These are phyloP conservation scores for Magnusiomyces fungicola DNA, from an alignment of 1,139 yeast species.

Conservation along the genomic window DNA sequence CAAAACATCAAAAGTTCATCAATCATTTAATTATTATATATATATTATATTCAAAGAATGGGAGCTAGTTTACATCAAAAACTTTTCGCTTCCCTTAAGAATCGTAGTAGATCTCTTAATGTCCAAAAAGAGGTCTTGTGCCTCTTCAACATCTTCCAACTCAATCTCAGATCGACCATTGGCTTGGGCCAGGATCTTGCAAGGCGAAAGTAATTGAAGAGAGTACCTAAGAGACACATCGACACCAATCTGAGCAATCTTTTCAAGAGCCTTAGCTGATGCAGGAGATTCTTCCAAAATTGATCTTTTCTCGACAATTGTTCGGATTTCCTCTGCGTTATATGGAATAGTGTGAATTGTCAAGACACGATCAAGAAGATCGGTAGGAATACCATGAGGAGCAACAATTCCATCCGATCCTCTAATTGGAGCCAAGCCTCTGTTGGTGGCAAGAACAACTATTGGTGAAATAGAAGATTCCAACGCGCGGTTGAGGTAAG, in stretches of 20 bases:
- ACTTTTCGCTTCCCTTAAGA: slow-evolving; percentile 41
- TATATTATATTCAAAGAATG: slow-evolving; percentile 3
- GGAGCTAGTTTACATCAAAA: slow-evolving; percentile 25
- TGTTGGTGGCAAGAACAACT: slow-evolving; percentile 96
- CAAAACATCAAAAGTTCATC: not conserved
- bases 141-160: slow-evolving; percentile 74
- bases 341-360: slow-evolving; percentile 91
- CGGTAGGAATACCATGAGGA: slow-evolving; percentile 97
- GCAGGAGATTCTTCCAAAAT: slow-evolving; percentile 63
- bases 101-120: slow-evolving; percentile 79
- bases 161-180: slow-evolving; percentile 66
- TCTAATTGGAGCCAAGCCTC: slow-evolving; percentile 85
- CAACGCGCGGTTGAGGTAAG: slow-evolving; percentile 89
- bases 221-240: slow-evolving; percentile 83
- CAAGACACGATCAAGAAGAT: slow-evolving; percentile 79
- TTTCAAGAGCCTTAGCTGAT: slow-evolving; percentile 59
- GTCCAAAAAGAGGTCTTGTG: slow-evolving; percentile 78
- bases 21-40: not conserved
- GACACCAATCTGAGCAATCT: slow-evolving; percentile 63
- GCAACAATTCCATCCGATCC: slow-evolving; percentile 86
- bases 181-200: slow-evolving; percentile 73
- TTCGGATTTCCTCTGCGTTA: slow-evolving; percentile 69
- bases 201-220: slow-evolving; percentile 82
- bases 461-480: slow-evolving; percentile 97
- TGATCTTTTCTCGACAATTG: slow-evolving; percentile 77